Percentiles rank a stretch among this genome's conserved stretches.
These are phyloP conservation scores for Quercus alba DNA, from an alignment of 306 rosid genomes.

Conservation along the genomic window DNA sequence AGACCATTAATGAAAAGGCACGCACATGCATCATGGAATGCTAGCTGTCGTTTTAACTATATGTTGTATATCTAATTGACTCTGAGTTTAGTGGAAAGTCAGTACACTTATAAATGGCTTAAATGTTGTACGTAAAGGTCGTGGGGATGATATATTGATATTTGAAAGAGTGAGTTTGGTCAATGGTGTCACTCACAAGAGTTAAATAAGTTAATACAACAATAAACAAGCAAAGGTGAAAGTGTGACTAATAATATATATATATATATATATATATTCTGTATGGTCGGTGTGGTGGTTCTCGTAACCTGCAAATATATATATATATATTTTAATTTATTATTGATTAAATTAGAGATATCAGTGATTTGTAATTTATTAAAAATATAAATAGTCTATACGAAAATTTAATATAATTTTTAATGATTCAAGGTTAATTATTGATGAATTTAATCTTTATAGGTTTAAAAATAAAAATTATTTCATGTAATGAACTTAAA, in stretches of 20 bases:
- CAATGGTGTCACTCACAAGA: not conserved
- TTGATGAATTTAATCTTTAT: too few relatives aligned
- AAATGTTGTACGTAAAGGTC: conserved; percentile 2
- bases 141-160: not conserved
- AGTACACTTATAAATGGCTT: not conserved
- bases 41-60: too few relatives aligned
- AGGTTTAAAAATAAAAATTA: too few relatives aligned
- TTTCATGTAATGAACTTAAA: too few relatives aligned
- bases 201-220: not conserved
- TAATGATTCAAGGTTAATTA: too few relatives aligned
- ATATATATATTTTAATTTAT: too few relatives aligned
- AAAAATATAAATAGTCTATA: too few relatives aligned
- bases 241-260: not conserved
- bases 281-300: too few relatives aligned
- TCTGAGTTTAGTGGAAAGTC: conserved; percentile 14
- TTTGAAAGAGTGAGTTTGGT: not conserved
- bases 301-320: too few relatives aligned
- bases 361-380: too few relatives aligned
- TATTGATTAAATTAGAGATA: too few relatives aligned
- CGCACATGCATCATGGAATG: not conserved
- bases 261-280: not conserved
- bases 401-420: too few relatives aligned
- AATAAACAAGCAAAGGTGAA: not conserved
- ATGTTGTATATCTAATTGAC: not conserved
- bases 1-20: not conserved